Conservation (phyloP, 129 eudicot genomes). For the Centella asiatica region DNA sequence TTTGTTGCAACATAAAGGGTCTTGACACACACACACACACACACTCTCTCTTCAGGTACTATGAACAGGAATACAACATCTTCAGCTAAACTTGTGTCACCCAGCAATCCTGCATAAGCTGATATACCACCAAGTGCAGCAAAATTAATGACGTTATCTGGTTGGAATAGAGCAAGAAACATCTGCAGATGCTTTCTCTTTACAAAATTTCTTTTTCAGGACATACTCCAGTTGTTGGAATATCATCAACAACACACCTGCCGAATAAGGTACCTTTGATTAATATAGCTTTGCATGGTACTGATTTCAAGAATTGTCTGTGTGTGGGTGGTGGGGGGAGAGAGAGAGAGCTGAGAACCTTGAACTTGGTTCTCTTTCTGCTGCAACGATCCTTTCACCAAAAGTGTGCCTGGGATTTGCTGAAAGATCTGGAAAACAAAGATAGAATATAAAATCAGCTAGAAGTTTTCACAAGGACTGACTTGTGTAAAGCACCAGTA, state of each 20-base stretch:
- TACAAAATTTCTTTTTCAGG: constrained; percentile 40
- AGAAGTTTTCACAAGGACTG: constrained; percentile 5
- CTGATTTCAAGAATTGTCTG: not conserved
- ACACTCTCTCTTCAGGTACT: not conserved
- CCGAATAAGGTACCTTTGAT: not conserved
- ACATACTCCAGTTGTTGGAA: constrained; percentile 49
- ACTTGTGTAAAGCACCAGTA: not conserved
- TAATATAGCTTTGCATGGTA: not conserved
- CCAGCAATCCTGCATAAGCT: not conserved
- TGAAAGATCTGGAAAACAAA: constrained; percentile 58
- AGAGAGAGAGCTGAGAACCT: constrained; percentile 35
- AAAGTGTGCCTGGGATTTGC: constrained; percentile 91
- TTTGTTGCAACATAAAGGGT: too few species aligned
- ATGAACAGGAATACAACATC: not conserved
- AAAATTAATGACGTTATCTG: not conserved
- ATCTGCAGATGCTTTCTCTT: constrained; percentile 26
- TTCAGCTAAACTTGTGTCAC: not conserved
- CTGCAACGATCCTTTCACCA: constrained; percentile 75
- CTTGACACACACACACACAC: too few species aligned
- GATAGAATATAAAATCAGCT: constrained; percentile 10
- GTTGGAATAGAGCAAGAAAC: constrained; percentile 9
- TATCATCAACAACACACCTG: constrained; percentile 31
- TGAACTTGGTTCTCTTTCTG: constrained; percentile 37
- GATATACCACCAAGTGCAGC: not conserved
- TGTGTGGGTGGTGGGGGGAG: not conserved